phyloP scores from a whole-genome alignment of 257 asterid genomes.

The Solanum appendiculatum region DNA sequence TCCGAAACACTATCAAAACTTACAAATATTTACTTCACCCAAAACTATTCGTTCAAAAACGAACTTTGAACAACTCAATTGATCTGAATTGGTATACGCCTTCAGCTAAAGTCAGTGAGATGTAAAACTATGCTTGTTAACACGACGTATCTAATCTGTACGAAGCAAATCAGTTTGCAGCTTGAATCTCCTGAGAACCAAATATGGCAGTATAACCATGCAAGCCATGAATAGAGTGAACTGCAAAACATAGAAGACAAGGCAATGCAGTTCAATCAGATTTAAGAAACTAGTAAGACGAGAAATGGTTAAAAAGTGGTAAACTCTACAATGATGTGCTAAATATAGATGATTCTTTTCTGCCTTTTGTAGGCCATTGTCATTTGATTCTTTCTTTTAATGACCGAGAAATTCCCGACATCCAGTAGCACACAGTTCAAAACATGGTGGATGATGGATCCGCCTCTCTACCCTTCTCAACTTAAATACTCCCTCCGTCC shows the following conservation, averaged over 20 bases:
- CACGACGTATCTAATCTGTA: slow-evolving; percentile 26
- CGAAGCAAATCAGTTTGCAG: slow-evolving; percentile 38
- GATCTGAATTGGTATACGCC: background rate
- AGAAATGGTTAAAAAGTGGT: background rate
- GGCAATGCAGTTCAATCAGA: background rate
- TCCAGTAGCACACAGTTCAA: background rate
- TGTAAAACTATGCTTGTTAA: background rate
- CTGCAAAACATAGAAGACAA: slow-evolving; percentile 23
- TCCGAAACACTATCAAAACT: background rate
- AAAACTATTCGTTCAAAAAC: background rate
- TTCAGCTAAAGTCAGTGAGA: background rate
- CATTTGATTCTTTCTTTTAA: background rate
- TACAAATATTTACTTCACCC: background rate
- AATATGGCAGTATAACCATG: slow-evolving; percentile 44
- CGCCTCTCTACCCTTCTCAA: background rate
- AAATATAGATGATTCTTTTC: background rate
- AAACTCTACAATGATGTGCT: background rate
- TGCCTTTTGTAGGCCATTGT: background rate
- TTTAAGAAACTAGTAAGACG: background rate
- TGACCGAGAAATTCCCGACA: background rate
- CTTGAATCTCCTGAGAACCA: slow-evolving; percentile 36
- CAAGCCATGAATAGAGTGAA: slow-evolving; percentile 57
- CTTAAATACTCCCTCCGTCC: background rate
- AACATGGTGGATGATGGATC: background rate
- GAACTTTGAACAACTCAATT: background rate